Base-by-base conservation (phyloP, 805 yeast genomes). In the Geotrichum ghanense region DNA sequence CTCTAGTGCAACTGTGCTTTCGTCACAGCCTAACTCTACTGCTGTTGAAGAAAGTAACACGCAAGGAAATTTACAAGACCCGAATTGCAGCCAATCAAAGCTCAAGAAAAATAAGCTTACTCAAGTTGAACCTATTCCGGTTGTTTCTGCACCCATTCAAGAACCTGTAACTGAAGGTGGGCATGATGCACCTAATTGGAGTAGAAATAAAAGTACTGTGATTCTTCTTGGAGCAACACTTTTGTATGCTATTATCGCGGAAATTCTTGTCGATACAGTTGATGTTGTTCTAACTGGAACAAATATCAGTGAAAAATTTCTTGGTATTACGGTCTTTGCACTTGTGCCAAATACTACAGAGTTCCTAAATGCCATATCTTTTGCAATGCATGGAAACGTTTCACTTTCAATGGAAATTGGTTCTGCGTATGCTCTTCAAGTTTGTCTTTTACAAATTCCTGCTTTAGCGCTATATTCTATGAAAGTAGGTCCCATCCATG, bases 141-240 rank as follows among this genome's bases (percentile, higher is more conserved):
- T 39, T n/a, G 25, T 39, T n/a, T 16, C 37, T 31, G 19, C 37
- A 7, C 27, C 27, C 12, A 6, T 10, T 6, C 19, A 31, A 6
- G 19, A 16, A n/a, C 12, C 17, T 31, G 5, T 19, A 6, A 7
- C 7, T 7, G 37, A n/a, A n/a, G 82, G 83, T 3, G 94, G 95
- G 1, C 97, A 90, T 56, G 97, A 88, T 62, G 94, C 97, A 0
- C 97, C 98, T 42, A 92, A 92, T 61, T 92, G 98, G 98, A 81
- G 95, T 4, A 75, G 90, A 57, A 68, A 69, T 12, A 90, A 88
- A 63, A 83, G 95, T 2, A 75, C 95, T 0, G 74, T 82, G 16
- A 89, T 92, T 46, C 70, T 92, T 42, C 69, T 92, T 5, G 76
- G 82, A 2, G 90, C 97, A 0, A 92, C 98, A 0, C 52, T 89